Evolutionary conservation across 1,284 basidiomycete species (phyloP).

Genomic region (Tilletia walkeri): DNA sequence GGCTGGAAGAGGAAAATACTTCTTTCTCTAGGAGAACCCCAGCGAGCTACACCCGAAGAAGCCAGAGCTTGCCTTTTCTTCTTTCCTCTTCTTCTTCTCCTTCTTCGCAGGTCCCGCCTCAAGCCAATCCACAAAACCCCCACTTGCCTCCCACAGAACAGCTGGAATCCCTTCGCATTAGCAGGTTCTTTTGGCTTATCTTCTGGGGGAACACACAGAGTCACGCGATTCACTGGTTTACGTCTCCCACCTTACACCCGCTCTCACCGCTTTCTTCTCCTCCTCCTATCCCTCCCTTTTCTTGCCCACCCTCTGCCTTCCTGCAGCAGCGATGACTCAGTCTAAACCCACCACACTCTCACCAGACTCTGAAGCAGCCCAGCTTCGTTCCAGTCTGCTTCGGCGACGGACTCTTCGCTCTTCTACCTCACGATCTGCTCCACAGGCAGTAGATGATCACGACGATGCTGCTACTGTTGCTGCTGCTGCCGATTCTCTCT

Average conservation of each 20-base stretch:
- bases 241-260: not conserved
- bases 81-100: no score
- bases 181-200: no score
- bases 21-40: no score
- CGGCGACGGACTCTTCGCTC: not conserved
- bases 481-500: not conserved
- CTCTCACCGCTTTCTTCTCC: not conserved
- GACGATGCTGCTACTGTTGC: not conserved
- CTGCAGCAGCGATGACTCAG: no score
- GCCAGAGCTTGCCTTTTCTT: no score
- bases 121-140: no score
- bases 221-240: not conserved
- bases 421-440: not conserved
- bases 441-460: not conserved
- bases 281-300: not conserved
- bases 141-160: no score
- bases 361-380: slow-evolving; percentile 2
- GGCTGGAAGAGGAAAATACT: no score
- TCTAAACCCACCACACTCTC: not conserved
- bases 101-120: no score
- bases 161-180: no score
- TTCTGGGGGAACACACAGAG: no score
- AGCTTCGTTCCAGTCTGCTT: not conserved
- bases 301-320: not conserved
- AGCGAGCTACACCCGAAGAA: no score